Percentiles rank a stretch among this genome's conserved stretches.
phyloP scores from a whole-genome alignment of 1,139 yeast genomes.

The Hansenula sp. region DNA sequence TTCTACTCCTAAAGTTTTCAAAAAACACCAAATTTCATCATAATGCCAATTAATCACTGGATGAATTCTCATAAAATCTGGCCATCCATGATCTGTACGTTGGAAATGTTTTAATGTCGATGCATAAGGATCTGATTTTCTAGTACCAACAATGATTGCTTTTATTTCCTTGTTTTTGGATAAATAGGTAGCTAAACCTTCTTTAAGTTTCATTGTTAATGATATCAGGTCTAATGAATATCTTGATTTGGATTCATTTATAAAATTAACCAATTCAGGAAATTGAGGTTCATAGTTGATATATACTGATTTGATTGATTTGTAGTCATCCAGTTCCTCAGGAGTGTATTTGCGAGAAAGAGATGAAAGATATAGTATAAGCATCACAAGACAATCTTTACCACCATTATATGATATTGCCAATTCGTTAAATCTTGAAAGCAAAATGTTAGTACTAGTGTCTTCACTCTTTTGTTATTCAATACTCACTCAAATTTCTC shows the following conservation, averaged over 20 bases:
- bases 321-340: conserved; percentile 27
- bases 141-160: conserved; percentile 75
- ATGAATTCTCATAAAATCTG: conserved; percentile 70
- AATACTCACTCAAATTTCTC: conserved; percentile 3
- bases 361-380: conserved; percentile 59
- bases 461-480: no score
- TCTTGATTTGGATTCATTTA: conserved; percentile 34
- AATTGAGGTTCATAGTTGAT: conserved; percentile 69
- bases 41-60: conserved; percentile 84
- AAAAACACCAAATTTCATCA: conserved; percentile 68
- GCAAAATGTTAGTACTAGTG: background rate
- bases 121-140: conserved; percentile 80
- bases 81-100: conserved; percentile 82
- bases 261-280: conserved; percentile 43
- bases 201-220: conserved; percentile 48
- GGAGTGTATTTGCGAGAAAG: conserved; percentile 23
- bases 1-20: conserved; percentile 42
- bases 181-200: conserved; percentile 62
- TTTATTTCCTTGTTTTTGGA: conserved; percentile 40
- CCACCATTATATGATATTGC: conserved; percentile 88
- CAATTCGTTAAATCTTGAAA: conserved; percentile 41
- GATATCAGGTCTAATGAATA: conserved; percentile 43
- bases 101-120: conserved; percentile 48
- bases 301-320: conserved; percentile 54
- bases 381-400: conserved; percentile 84